Base-by-base conservation (phyloP, 371 early-diverging fungal species). In the Apophysomyces sp. region DNA sequence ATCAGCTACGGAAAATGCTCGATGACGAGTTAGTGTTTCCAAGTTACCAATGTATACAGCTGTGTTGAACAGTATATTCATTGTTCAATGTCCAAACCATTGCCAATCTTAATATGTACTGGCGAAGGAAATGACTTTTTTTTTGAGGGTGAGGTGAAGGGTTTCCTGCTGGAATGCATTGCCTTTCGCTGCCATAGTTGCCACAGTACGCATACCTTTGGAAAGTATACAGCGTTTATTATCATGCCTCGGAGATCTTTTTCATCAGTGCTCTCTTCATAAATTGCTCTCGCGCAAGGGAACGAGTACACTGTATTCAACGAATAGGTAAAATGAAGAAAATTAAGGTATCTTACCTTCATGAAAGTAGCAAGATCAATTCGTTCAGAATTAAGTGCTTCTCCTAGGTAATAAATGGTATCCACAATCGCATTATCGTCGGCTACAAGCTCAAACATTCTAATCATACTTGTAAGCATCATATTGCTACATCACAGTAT, bases 21-120 rank as follows among this genome's bases (percentile, higher is more conserved):
- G 93, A 95, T 34, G 92, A 94, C 57, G 93, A 92, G 52, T 81
- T 95, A 58, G 95, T 96, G 8, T 95, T 93, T 71, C 98, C 98
- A 11, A 87, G 88, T 55, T 93, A 92, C 64, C 89, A 90, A 55
- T 64, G 76, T 40, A 62, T 44, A 44, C 49, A 44, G 24, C 49
- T 44, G 0, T 44, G 49, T 2, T 44, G 37, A 44, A 21, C 24
- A 13, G 34, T 34, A 21, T 4, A 44, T 21, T 11, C 21, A n/a
- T n/a, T 21, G n/a, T 44, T 21, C 24, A n/a, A 44, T 44, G 4
- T 18, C 49, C 24, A 21, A 44, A 9, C 21, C 21, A 44, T 44
- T 44, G 21, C 21, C 16, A 18, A 21, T 21, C 9, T 2, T 8
- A 21, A 9, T 4, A 44, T 4, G 24, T 44, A 21, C 21, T n/a